Conservation (phyloP, 768 basidiomycete genomes). For the Rubroboletus satanas region DNA sequence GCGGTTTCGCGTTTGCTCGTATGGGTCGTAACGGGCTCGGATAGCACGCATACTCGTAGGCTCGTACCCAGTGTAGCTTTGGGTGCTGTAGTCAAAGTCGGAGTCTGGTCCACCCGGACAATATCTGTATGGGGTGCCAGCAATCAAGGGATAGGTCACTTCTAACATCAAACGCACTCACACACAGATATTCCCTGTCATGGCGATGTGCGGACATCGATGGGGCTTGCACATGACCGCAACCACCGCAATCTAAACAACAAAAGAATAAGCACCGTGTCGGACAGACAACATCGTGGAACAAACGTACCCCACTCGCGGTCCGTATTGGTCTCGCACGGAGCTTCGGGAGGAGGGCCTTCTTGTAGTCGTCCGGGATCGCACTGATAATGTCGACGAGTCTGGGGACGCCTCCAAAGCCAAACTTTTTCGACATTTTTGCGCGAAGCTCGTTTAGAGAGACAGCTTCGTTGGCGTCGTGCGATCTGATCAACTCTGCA, state of each 20-base stretch:
- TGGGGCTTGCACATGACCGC: conserved; percentile 99
- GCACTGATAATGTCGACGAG: conserved; percentile 98
- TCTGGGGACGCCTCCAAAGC: conserved; percentile 81
- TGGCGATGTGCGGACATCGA: conserved; percentile 98
- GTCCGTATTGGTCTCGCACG: conserved; percentile 93
- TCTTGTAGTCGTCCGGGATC: conserved; percentile 96
- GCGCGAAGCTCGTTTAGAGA: conserved; percentile 87
- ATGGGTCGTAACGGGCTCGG: conserved; percentile 92
- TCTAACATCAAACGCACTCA: conserved; percentile 36
- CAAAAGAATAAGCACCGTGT: neutral
- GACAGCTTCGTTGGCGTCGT: conserved; percentile 71
- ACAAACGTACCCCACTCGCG: conserved; percentile 77
- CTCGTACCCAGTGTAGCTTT: conserved; percentile 92
- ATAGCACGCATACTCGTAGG: conserved; percentile 99
- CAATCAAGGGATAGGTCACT: neutral
- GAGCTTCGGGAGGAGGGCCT: conserved; percentile 82
- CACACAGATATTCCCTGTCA: conserved; percentile 99
- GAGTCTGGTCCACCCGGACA: conserved; percentile 99
- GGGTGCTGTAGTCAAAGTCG: conserved; percentile 99
- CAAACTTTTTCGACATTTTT: conserved; percentile 86
- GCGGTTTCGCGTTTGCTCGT: conserved; percentile 92
- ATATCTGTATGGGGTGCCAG: conserved; percentile 50
- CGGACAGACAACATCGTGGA: neutral
- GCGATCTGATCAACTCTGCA: conserved; percentile 84
- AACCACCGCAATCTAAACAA: conserved; percentile 85